phyloP scores from a whole-genome alignment of 2,329 filamentous ascomycete genomes.

The Fusarium sp. region DNA sequence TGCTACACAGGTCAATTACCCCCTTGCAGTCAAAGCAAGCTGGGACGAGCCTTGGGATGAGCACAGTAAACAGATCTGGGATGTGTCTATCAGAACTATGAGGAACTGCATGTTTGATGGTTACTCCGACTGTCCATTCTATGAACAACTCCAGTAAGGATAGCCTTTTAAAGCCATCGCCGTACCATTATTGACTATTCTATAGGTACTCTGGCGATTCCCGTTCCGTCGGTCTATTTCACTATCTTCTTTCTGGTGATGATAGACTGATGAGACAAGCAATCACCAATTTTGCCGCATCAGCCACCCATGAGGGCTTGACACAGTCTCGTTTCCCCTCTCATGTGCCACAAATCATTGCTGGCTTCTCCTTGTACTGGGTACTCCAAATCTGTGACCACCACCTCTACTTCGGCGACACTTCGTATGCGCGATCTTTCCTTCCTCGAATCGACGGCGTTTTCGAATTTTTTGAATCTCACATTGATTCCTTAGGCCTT shows the following conservation, averaged over 20 bases:
- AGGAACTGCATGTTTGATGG: slow-evolving; percentile 5
- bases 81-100: not conserved
- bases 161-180: fast-evolving
- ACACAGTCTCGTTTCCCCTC: not conserved
- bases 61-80: not conserved
- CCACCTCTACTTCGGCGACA: not conserved
- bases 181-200: not conserved
- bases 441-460: not conserved
- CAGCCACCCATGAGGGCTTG: not conserved
- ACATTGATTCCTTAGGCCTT: not conserved
- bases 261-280: not conserved
- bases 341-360: not conserved
- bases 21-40: not conserved
- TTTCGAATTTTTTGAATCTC: not conserved
- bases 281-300: not conserved
- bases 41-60: not conserved
- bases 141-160: slow-evolving; percentile 1
- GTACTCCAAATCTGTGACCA: not conserved
- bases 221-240: not conserved
- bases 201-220: not conserved
- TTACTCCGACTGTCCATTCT: not conserved
- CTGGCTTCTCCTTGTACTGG: not conserved
- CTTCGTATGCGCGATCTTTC: not conserved
- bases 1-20: not conserved
- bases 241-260: not conserved